Percentiles rank a stretch among this genome's conserved stretches.
Conservation (phyloP, 305 asterid species). For the Fraxinus angustifolia region DNA sequence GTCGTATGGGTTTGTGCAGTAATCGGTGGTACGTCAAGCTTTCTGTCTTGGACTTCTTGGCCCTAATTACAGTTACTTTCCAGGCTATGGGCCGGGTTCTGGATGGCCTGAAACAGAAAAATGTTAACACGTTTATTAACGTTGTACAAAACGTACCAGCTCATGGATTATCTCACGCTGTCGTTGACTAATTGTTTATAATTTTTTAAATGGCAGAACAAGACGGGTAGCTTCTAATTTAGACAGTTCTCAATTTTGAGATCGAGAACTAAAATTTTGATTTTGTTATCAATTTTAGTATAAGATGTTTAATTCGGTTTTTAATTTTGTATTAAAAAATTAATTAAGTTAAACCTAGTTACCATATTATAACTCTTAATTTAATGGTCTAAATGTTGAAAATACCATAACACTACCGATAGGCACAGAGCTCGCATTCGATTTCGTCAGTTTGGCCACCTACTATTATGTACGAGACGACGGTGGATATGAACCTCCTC, state of each 20-base stretch:
- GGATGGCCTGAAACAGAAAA: neutral
- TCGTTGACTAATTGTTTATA: neutral
- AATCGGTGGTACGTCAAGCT: neutral
- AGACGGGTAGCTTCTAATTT: neutral
- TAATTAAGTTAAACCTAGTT: neutral
- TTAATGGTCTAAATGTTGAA: no score
- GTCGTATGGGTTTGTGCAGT: neutral
- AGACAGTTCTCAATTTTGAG: neutral
- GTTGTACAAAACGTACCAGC: neutral
- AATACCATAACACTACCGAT: no score
- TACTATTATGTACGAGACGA: no score
- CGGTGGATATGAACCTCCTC: no score
- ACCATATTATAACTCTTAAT: no score
- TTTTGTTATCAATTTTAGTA: neutral
- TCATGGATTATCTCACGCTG: neutral
- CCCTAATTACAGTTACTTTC: neutral
- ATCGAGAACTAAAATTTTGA: neutral
- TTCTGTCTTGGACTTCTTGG: neutral
- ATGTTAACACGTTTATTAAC: neutral
- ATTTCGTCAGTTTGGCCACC: no score
- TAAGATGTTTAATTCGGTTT: no score
- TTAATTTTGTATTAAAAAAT: no score
- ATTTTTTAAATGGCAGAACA: neutral
- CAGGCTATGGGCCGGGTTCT: neutral
- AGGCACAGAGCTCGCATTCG: no score